A percentile compares a stretch with the other conserved stretches of the same genome.
These are phyloP conservation scores for Phialemonium atrogriseum DNA, from an alignment of 2,329 filamentous ascomycete species.

Conservation along the genomic window DNA sequence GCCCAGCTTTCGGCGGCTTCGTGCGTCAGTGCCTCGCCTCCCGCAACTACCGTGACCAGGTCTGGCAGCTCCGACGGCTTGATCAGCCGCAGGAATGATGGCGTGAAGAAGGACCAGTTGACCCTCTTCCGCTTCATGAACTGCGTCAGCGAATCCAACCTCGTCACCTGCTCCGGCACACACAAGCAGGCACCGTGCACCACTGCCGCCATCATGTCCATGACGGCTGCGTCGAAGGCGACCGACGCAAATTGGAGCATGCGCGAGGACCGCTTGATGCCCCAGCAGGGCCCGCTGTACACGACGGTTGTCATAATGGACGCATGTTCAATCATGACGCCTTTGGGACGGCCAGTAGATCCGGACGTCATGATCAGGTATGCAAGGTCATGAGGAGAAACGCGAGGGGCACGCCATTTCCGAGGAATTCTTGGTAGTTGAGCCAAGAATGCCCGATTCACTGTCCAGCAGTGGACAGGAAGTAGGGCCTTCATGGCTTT, in stretches of 20 bases:
- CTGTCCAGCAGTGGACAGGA: constrained; percentile 1
- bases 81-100: constrained; percentile 37
- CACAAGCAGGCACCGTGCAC: constrained; percentile 30
- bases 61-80: constrained; percentile 35
- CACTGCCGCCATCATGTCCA: constrained; percentile 31
- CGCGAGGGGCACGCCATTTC: constrained; percentile 6
- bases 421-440: constrained; percentile 10
- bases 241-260: constrained; percentile 24
- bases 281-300: constrained; percentile 35
- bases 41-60: constrained; percentile 36
- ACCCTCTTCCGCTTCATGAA: constrained; percentile 15
- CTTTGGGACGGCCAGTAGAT: constrained; percentile 45
- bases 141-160: constrained; percentile 31
- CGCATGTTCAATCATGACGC: constrained; percentile 30
- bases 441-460: too few relatives aligned
- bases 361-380: constrained; percentile 47
- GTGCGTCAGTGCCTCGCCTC: constrained; percentile 44
- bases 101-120: constrained; percentile 41
- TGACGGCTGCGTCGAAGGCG: constrained; percentile 32
- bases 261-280: constrained; percentile 23
- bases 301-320: constrained; percentile 17
- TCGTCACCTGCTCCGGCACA: constrained; percentile 44
- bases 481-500: constrained; percentile 8
- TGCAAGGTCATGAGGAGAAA: constrained; percentile 10
- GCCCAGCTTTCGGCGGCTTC: constrained; percentile 41